phyloP scores from a whole-genome alignment of 305 asterid genomes.

The Fraxinus baroniana region DNA sequence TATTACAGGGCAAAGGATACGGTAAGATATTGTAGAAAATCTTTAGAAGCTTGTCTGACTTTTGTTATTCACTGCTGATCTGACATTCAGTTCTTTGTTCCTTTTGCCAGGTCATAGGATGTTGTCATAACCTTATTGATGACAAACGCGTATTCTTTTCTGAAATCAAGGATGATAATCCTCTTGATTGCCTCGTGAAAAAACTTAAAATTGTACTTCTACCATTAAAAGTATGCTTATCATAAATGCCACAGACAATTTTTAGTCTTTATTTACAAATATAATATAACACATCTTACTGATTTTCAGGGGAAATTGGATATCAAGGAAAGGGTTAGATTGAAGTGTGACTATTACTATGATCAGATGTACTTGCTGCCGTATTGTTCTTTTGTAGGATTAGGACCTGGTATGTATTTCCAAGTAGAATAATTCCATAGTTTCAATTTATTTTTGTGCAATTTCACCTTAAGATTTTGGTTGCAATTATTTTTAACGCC shows the following conservation, averaged over 20 bases:
- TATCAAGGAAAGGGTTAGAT: slow-evolving; percentile 17
- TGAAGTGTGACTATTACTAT: slow-evolving; percentile 43
- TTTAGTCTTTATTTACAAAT: not conserved
- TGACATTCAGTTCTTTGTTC: slow-evolving; percentile 15
- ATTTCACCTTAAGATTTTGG: not conserved
- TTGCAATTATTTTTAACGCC: not conserved
- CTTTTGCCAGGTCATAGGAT: slow-evolving; percentile 44
- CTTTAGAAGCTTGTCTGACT: not conserved
- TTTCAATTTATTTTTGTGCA: not conserved
- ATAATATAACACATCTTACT: not conserved
- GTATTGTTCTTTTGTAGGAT: slow-evolving; percentile 47
- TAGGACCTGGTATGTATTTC: slow-evolving; percentile 38
- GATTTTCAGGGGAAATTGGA: slow-evolving; percentile 31
- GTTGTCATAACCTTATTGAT: slow-evolving; percentile 39
- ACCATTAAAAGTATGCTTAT: slow-evolving; percentile 37
- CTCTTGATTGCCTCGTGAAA: slow-evolving; percentile 53
- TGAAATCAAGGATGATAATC: slow-evolving; percentile 68
- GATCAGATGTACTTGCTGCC: slow-evolving; percentile 62
- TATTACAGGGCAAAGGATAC: slow-evolving; percentile 71
- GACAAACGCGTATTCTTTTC: slow-evolving; percentile 59
- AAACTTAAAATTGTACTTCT: slow-evolving; percentile 34
- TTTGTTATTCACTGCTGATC: not conserved
- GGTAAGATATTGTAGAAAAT: slow-evolving; percentile 33
- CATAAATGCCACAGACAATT: not conserved
- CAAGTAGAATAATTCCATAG: not conserved